These are phyloP conservation scores for Solanum chacoense DNA, from an alignment of 305 asterid genomes.

Conservation along the genomic window DNA sequence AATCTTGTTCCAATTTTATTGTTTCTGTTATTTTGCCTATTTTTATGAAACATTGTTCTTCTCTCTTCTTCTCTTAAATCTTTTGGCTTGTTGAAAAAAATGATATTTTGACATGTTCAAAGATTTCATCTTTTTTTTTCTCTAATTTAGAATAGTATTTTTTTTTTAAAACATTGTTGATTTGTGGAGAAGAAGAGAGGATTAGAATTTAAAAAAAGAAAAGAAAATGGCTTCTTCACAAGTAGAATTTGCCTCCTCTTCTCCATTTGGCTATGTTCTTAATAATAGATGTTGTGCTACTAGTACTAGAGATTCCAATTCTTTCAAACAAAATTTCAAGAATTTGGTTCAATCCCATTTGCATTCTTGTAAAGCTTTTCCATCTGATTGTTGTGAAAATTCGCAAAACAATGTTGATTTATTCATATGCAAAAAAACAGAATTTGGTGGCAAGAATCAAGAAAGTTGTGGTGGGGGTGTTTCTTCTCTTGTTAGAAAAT, in stretches of 20 bases:
- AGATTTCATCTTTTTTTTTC: not conserved
- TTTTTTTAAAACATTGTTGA: not conserved
- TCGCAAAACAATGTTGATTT: slow-evolving; percentile 7
- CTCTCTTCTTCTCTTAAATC: slow-evolving; percentile 1
- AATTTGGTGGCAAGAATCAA: not conserved
- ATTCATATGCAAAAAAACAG: not conserved
- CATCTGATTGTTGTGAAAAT: not conserved
- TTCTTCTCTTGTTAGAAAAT: slow-evolving; percentile 68
- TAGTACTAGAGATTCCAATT: slow-evolving; percentile 3
- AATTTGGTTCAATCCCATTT: slow-evolving; percentile 19
- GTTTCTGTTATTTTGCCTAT: slow-evolving; percentile 4
- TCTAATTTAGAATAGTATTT: not conserved
- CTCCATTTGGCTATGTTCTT: slow-evolving; percentile 13
- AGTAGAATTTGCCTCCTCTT: slow-evolving; percentile 22
- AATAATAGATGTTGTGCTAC: not conserved
- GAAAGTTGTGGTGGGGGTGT: slow-evolving; percentile 46
- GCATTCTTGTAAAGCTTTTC: slow-evolving; percentile 9
- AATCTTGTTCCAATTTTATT: not conserved
- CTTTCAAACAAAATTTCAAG: slow-evolving; percentile 20
- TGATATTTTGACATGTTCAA: not conserved
- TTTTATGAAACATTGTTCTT: not conserved
- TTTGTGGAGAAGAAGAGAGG: slow-evolving; percentile 1
- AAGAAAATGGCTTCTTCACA: slow-evolving; percentile 25
- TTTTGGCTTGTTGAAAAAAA: not conserved
- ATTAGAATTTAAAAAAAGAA: not conserved